These are phyloP conservation scores for Phytophthora cactorum DNA, from an alignment of 352 stramenopile species.

Conservation along the genomic window DNA sequence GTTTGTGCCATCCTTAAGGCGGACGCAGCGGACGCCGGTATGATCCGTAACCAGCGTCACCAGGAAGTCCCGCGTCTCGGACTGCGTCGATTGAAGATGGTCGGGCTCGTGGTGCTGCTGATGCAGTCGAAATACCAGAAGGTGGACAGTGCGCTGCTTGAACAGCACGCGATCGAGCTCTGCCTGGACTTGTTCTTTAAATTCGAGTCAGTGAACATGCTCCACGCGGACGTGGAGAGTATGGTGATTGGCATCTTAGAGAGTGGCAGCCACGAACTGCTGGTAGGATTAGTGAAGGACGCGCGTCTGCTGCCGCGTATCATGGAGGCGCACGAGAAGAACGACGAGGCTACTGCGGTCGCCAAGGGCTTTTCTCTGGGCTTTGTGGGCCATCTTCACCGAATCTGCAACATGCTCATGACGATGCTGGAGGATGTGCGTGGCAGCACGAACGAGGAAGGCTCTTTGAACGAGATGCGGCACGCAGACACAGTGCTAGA, in stretches of 20 bases:
- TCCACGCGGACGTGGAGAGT: slow-evolving; percentile 86
- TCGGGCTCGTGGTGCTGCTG: slow-evolving; percentile 76
- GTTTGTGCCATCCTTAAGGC: slow-evolving; percentile 68
- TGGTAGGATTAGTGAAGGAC: slow-evolving; percentile 81
- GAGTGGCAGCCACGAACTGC: slow-evolving; percentile 74
- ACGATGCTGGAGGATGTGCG: slow-evolving; percentile 79
- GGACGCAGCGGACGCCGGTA: slow-evolving; percentile 69
- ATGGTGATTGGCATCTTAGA: slow-evolving; percentile 88
- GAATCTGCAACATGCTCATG: slow-evolving; percentile 89
- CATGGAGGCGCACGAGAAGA: slow-evolving; percentile 79
- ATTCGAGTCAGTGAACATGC: slow-evolving; percentile 90
- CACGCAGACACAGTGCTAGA: slow-evolving; percentile 84
- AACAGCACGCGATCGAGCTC: slow-evolving; percentile 72
- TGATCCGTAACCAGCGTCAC: slow-evolving; percentile 76
- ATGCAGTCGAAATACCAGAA: slow-evolving; percentile 88
- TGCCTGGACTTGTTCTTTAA: slow-evolving; percentile 89
- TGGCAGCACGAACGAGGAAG: slow-evolving; percentile 62
- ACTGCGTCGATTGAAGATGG: slow-evolving; percentile 81
- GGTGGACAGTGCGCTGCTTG: slow-evolving; percentile 71
- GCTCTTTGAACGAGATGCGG: slow-evolving; percentile 84
- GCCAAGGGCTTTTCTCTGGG: slow-evolving; percentile 78
- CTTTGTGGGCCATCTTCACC: slow-evolving; percentile 82
- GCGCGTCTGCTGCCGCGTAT: slow-evolving; percentile 73
- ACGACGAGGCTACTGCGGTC: slow-evolving; percentile 63
- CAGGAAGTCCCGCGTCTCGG: slow-evolving; percentile 76